Conservation (phyloP, 331 rosid species). For the Quercus phellos region DNA sequence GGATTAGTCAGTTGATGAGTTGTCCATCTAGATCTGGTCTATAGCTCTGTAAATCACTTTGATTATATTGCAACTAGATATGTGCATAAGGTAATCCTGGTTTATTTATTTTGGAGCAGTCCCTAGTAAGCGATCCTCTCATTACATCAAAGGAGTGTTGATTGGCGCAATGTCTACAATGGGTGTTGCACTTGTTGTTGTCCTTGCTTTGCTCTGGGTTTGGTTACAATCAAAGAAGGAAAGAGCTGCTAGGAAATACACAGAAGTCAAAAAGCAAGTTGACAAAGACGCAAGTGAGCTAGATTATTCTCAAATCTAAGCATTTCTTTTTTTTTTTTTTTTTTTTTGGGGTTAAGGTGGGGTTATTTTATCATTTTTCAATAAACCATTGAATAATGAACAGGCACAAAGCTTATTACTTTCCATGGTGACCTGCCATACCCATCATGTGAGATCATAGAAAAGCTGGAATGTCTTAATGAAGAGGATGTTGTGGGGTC, state of each 20-base stretch:
- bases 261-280: conserved; percentile 74
- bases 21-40: background rate
- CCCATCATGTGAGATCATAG: conserved; percentile 78
- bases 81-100: background rate
- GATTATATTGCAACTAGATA: background rate
- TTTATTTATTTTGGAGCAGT: conserved; percentile 34
- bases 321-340: background rate
- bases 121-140: conserved; percentile 70
- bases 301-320: conserved; percentile 4
- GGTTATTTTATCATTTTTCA: background rate
- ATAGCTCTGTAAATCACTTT: background rate
- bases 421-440: conserved; percentile 92
- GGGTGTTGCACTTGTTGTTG: conserved; percentile 50
- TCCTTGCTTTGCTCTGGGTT: conserved; percentile 65
- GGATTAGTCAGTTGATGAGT: background rate
- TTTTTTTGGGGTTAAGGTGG: background rate
- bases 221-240: conserved; percentile 68
- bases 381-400: conserved; percentile 11
- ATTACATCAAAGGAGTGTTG: conserved; percentile 60
- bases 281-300: conserved; percentile 59
- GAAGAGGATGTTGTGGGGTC: conserved; percentile 80
- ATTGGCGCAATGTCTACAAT: conserved; percentile 68
- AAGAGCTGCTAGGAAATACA: conserved; percentile 58
- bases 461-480: conserved; percentile 79
- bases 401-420: conserved; percentile 90